A percentile compares a stretch with the other conserved stretches of the same genome.
phyloP scores from a whole-genome alignment of 495 filamentous ascomycete species.

The Bombardia bombarda region DNA sequence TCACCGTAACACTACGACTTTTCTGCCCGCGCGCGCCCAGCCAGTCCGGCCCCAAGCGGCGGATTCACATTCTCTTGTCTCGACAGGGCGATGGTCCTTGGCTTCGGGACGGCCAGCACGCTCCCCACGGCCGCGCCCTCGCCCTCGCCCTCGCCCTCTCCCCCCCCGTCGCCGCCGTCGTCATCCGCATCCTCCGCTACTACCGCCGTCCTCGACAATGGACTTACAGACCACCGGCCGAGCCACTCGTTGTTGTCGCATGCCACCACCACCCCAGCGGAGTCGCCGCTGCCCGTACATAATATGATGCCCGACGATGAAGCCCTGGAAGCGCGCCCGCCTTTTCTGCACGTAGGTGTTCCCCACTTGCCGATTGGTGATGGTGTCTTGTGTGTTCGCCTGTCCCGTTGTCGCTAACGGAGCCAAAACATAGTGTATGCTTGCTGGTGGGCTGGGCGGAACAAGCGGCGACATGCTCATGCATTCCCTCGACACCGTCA shows the following conservation, averaged over 20 bases:
- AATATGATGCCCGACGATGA: conserved; percentile 37
- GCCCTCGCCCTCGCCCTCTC: conserved; percentile 2
- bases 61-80: conserved; percentile 8
- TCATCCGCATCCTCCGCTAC: conserved; percentile 4
- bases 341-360: conserved; percentile 36
- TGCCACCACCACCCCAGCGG: conserved; percentile 12
- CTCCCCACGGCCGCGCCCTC: conserved; percentile 8
- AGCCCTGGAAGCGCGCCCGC: conserved; percentile 35
- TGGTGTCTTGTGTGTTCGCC: neutral
- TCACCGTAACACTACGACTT: no score
- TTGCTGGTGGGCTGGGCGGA: conserved; percentile 86
- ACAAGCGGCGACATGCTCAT: conserved; percentile 94
- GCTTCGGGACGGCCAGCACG: conserved; percentile 17
- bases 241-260: conserved; percentile 21
- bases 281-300: conserved; percentile 15
- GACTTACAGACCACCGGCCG: conserved; percentile 25
- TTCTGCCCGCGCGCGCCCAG: no score
- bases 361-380: neutral
- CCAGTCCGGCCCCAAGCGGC: conserved; percentile 21
- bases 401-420: conserved; percentile 7
- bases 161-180: neutral
- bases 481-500: conserved; percentile 98
- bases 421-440: conserved; percentile 62
- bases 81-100: conserved; percentile 24
- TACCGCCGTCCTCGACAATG: conserved; percentile 28